Evolutionary conservation across 192 early-diverging fungal species (phyloP).

Genomic region (Dissophora ornata): DNA sequence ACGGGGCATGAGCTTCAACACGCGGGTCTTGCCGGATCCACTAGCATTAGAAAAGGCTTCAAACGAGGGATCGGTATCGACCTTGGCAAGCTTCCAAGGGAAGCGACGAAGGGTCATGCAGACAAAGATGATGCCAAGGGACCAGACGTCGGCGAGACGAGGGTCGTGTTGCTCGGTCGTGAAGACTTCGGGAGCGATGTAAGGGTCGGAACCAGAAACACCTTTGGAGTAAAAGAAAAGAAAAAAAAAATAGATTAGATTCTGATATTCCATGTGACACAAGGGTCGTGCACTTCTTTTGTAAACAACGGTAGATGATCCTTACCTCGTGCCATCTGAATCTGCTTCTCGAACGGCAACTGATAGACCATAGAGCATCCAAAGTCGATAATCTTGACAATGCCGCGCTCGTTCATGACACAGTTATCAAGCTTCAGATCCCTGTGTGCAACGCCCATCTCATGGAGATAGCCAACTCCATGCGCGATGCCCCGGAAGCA

Average conservation of each 20-base stretch:
- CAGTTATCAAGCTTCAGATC: slow-evolving; percentile 95
- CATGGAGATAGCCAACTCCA: slow-evolving; percentile 90
- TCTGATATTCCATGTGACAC: slow-evolving; percentile 55
- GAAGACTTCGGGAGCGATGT: slow-evolving; percentile 93
- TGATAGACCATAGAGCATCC: slow-evolving; percentile 91
- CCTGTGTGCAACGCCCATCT: slow-evolving; percentile 91
- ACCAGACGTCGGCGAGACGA: slow-evolving; percentile 89
- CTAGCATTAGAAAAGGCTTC: slow-evolving; percentile 65
- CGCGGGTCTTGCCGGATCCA: slow-evolving; percentile 60
- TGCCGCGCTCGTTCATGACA: slow-evolving; percentile 75
- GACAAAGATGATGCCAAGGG: slow-evolving; percentile 87
- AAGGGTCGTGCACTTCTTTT: slow-evolving; percentile 47
- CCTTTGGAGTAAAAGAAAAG: slow-evolving; percentile 58
- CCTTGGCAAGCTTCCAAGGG: slow-evolving; percentile 65
- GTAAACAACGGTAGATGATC: too few species aligned
- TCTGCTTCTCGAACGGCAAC: slow-evolving; percentile 78
- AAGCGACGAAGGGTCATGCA: slow-evolving; percentile 78
- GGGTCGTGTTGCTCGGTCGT: slow-evolving; percentile 80
- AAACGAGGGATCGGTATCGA: slow-evolving; percentile 67
- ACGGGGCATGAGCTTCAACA: slow-evolving; percentile 69
- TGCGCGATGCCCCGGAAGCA: slow-evolving; percentile 86
- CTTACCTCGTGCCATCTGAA: slow-evolving; percentile 58
- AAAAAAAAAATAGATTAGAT: slow-evolving; percentile 31
- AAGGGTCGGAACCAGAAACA: slow-evolving; percentile 90
- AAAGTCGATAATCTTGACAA: slow-evolving; percentile 96